These are phyloP conservation scores for Chrysopogon serrulatus DNA, from an alignment of 176 grass and related monocot genomes.

Conservation along the genomic window DNA sequence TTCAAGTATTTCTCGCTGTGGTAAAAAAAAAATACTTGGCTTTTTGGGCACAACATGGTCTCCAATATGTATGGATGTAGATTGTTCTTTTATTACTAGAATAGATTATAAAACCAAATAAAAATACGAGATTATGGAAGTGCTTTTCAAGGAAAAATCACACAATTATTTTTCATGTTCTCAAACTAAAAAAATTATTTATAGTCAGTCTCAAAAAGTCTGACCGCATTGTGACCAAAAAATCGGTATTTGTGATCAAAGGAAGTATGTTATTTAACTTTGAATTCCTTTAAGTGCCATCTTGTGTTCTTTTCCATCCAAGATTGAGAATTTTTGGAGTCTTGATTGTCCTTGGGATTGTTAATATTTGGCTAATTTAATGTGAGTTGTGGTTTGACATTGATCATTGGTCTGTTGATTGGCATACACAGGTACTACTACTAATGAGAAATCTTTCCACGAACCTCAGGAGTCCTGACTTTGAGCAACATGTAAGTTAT, in stretches of 20 bases:
- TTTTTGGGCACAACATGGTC: not conserved
- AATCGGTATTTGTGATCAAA: not conserved
- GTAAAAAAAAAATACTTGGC: not conserved
- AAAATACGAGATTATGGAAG: not conserved
- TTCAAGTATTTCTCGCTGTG: not conserved
- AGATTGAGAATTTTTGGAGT: not conserved
- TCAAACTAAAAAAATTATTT: not conserved
- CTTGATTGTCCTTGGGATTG: not conserved
- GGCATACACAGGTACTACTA: conserved; percentile 59
- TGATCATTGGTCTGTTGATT: conserved; percentile 2
- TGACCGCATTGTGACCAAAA: not conserved
- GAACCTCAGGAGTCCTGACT: conserved; percentile 81
- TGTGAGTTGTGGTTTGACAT: not conserved
- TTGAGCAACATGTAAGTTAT: conserved; percentile 77
- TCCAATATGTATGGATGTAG: not conserved
- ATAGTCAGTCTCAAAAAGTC: not conserved
- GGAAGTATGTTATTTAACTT: not conserved
- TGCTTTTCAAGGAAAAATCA: not conserved
- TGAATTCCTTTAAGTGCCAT: not conserved
- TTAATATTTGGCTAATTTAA: not conserved
- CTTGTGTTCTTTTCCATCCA: not conserved
- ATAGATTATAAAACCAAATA: not conserved
- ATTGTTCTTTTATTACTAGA: not conserved
- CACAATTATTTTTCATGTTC: not conserved
- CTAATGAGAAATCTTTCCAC: conserved; percentile 89